Evolutionary conservation across 495 filamentous ascomycete species (phyloP).

Genomic region (Friedmanniomyces endolithicus): DNA sequence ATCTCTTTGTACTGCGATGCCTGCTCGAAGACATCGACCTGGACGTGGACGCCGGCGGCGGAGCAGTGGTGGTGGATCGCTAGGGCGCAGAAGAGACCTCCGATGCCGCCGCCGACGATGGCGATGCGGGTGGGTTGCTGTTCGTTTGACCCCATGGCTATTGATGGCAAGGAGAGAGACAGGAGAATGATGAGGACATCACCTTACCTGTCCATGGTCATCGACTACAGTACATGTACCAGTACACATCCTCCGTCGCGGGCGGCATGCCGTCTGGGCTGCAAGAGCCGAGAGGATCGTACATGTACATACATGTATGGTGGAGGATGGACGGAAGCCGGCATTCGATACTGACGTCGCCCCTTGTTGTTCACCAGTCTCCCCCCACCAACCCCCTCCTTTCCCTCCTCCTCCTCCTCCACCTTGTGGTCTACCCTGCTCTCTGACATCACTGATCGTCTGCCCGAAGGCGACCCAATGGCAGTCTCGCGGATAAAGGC

Average conservation of each 20-base stretch:
- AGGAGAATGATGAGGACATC: neutral
- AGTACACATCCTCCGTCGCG: neutral
- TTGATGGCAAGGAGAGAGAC: neutral
- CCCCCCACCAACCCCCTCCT: neutral
- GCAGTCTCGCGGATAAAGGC: neutral
- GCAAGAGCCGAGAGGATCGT: neutral
- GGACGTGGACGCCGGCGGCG: neutral
- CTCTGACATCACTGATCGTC: neutral
- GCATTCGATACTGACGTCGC: neutral
- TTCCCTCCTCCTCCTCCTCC: neutral
- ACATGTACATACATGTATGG: too few species aligned
- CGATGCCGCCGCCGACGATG: constrained; percentile 18
- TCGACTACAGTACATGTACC: too few species aligned
- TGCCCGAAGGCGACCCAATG: neutral
- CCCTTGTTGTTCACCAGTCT: neutral
- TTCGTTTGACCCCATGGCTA: neutral
- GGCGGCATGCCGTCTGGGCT: neutral
- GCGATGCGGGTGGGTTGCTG: constrained; percentile 9
- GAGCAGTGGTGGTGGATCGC: constrained; percentile 18
- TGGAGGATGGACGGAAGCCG: too few species aligned
- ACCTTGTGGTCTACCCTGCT: neutral
- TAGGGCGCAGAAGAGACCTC: constrained; percentile 13
- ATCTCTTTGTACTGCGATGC: constrained; percentile 19
- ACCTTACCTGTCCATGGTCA: too few species aligned
- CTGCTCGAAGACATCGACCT: constrained; percentile 20